These are phyloP conservation scores for Raddia distichophylla DNA, from an alignment of 176 grass and related monocot species.

Conservation along the genomic window DNA sequence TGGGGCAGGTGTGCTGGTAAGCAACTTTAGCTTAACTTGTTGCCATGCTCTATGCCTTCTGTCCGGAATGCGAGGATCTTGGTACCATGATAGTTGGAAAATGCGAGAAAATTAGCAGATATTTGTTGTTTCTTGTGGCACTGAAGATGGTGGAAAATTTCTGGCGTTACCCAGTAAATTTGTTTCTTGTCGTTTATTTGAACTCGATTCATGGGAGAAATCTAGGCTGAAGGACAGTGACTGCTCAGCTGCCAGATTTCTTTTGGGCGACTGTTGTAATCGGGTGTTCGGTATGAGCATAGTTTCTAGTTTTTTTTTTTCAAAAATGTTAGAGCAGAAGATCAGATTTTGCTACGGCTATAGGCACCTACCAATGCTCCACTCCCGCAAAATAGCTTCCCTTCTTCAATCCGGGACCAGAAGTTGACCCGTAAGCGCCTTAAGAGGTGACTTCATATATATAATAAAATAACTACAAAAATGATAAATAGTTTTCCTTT, in stretches of 20 bases:
- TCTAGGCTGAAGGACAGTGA: neutral
- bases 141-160: neutral
- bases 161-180: neutral
- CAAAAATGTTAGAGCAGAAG: too few relatives aligned
- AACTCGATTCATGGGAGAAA: neutral
- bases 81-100: slow-evolving; percentile 21
- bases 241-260: neutral
- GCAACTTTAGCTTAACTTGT: slow-evolving; percentile 37
- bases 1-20: slow-evolving; percentile 38
- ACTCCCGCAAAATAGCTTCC: too few relatives aligned
- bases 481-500: too few relatives aligned
- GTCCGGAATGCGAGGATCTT: neutral
- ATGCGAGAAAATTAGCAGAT: slow-evolving; percentile 17
- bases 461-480: too few relatives aligned
- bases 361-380: too few relatives aligned
- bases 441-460: too few relatives aligned
- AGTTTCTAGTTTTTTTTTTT: neutral
- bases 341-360: too few relatives aligned
- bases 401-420: too few relatives aligned
- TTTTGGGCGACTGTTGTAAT: slow-evolving; percentile 4
- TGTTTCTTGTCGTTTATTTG: neutral
- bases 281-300: neutral
- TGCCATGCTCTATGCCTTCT: neutral
- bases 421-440: too few relatives aligned
- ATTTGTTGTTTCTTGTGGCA: slow-evolving; percentile 9